These are phyloP conservation scores for Pleurotus djamor DNA, from an alignment of 768 basidiomycete genomes.

Conservation along the genomic window DNA sequence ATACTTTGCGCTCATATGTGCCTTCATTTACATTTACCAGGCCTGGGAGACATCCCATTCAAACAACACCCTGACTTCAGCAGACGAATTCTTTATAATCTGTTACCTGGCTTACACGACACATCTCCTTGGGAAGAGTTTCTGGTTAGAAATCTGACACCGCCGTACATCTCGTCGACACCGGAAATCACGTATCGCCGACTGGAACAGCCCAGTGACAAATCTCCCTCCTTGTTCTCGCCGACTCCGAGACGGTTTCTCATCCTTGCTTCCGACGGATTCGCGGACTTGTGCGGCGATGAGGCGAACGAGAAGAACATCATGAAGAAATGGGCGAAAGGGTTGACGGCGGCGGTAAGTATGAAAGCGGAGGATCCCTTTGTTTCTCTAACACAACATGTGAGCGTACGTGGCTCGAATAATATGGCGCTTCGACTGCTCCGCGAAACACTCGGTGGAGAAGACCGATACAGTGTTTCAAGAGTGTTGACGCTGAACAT, in stretches of 20 bases:
- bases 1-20: not conserved
- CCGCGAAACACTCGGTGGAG: conserved; percentile 55
- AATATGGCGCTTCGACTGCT: conserved; percentile 62
- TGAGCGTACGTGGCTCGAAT: conserved; percentile 13
- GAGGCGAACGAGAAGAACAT: conserved; percentile 43
- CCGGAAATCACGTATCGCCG: conserved; percentile 63
- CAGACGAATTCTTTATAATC: conserved; percentile 62
- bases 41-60: conserved; percentile 70
- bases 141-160: conserved; percentile 56
- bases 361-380: conserved; percentile 2
- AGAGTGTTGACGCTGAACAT: conserved; percentile 61
- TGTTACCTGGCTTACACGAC: conserved; percentile 59
- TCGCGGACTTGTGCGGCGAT: conserved; percentile 55
- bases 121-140: conserved; percentile 68
- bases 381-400: conserved; percentile 6
- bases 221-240: conserved; percentile 19
- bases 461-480: conserved; percentile 50
- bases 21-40: conserved; percentile 23
- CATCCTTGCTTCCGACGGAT: conserved; percentile 66
- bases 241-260: conserved; percentile 36
- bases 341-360: conserved; percentile 28
- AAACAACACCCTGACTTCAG: conserved; percentile 73
- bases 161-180: conserved; percentile 63
- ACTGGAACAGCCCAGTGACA: conserved; percentile 25
- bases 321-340: conserved; percentile 50